Evolutionary conservation across 805 yeast genomes (phyloP).

Genomic region (Candida michaelii): DNA sequence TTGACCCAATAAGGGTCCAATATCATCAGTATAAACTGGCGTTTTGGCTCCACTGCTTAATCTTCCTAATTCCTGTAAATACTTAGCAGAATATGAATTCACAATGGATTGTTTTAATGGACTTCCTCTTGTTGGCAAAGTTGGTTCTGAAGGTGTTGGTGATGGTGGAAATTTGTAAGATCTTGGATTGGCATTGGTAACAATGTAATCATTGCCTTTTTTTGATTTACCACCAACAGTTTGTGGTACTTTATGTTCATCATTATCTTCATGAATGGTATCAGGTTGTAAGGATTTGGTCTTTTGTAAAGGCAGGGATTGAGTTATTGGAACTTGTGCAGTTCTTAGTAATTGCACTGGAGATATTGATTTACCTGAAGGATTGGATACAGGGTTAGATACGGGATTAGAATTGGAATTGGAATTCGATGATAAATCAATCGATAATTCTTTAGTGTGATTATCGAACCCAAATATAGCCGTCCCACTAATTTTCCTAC

Average conservation of each 20-base stretch:
- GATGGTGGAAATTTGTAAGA: constrained; percentile 58
- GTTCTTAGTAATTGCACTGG: constrained; percentile 30
- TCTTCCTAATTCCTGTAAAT: constrained; percentile 33
- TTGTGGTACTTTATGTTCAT: constrained; percentile 4
- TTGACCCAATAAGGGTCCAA: constrained; percentile 28
- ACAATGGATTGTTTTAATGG: constrained; percentile 8
- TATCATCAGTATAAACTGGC: constrained; percentile 32
- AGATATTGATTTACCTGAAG: constrained; percentile 28
- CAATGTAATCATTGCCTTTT: constrained; percentile 41
- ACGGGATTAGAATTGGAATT: constrained; percentile 10
- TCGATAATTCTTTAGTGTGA: constrained; percentile 62
- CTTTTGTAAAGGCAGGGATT: constrained; percentile 12
- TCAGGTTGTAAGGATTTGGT: constrained; percentile 2
- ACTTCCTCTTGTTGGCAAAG: background rate
- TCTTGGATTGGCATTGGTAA: constrained; percentile 47
- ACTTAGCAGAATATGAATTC: constrained; percentile 42
- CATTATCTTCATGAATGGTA: constrained; percentile 13
- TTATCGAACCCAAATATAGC: constrained; percentile 75
- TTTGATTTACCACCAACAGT: constrained; percentile 14
- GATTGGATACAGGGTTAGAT: constrained; percentile 4
- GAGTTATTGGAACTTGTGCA: constrained; percentile 3
- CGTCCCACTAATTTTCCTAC: constrained; percentile 71
- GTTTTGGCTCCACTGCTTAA: constrained; percentile 12
- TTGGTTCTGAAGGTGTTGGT: constrained; percentile 24
- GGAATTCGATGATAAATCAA: constrained; percentile 39